Conservation (phyloP, 768 basidiomycete species). For the Pleurotus tuber-regium region DNA sequence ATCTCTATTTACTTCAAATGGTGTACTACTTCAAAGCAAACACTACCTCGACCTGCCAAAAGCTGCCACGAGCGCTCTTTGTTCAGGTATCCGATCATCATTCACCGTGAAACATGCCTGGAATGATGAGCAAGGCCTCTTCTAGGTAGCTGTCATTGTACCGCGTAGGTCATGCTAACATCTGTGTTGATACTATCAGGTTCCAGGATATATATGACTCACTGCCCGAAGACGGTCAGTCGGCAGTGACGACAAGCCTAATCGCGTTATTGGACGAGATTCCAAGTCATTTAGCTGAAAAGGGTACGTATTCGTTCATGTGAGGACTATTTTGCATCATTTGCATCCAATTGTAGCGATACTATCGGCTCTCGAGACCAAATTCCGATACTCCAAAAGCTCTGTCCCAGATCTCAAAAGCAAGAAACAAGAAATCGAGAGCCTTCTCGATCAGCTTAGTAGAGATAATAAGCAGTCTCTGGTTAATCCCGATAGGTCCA, state of each 20-base stretch:
- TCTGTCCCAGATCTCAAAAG: conserved; percentile 50
- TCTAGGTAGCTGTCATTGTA: no score
- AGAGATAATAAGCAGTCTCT: conserved; percentile 52
- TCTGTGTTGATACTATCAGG: background rate
- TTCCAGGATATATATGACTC: conserved; percentile 17
- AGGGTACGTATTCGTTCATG: conserved; percentile 5
- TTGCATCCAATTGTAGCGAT: conserved; percentile 32
- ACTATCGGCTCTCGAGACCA: conserved; percentile 37
- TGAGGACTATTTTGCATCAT: no score
- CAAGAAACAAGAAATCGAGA: conserved; percentile 54
- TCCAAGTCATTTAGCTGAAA: background rate
- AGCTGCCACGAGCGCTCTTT: background rate
- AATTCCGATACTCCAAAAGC: conserved; percentile 33
- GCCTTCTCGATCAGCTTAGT: conserved; percentile 49
- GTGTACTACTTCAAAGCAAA: no score
- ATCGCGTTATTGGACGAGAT: background rate
- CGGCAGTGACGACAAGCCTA: background rate
- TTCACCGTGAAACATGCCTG: no score
- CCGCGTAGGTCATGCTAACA: no score
- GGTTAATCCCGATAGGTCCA: conserved; percentile 47
- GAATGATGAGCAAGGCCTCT: no score
- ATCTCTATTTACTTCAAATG: background rate
- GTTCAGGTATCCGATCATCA: no score
- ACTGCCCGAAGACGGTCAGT: background rate
- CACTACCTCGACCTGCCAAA: background rate